Percentiles rank a stretch among this genome's conserved stretches.
Evolutionary conservation across 2,329 filamentous ascomycete species (phyloP).

Genomic region (Exophiala oligosperma): DNA sequence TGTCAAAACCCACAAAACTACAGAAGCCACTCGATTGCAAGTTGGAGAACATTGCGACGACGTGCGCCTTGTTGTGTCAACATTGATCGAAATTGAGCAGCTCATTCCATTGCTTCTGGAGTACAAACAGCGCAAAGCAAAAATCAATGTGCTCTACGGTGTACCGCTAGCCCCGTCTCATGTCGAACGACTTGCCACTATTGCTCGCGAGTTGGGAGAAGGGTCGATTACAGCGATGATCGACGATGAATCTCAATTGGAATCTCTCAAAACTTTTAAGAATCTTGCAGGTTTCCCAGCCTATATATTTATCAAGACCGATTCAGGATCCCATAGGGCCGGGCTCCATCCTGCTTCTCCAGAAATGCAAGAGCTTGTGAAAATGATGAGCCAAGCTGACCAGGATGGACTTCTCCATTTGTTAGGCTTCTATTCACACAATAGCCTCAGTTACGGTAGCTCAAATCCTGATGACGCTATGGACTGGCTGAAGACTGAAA

Average conservation of each 20-base stretch:
- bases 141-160: slow-evolving; percentile 70
- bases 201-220: slow-evolving; percentile 59
- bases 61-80: slow-evolving; percentile 69
- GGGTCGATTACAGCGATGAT: slow-evolving; percentile 64
- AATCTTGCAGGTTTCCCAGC: slow-evolving; percentile 48
- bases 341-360: slow-evolving; percentile 59
- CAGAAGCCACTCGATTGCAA: slow-evolving; percentile 66
- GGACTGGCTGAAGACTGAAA: slow-evolving; percentile 59
- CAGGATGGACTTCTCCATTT: slow-evolving; percentile 41
- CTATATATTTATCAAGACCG: slow-evolving; percentile 69
- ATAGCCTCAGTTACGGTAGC: slow-evolving; percentile 67
- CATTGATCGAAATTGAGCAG: slow-evolving; percentile 70
- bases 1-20: slow-evolving; percentile 81
- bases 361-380: slow-evolving; percentile 36
- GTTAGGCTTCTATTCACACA: slow-evolving; percentile 71
- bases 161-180: slow-evolving; percentile 66
- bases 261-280: slow-evolving; percentile 47
- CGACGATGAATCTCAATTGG: slow-evolving; percentile 65
- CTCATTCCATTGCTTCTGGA: slow-evolving; percentile 61
- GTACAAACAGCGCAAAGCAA: slow-evolving; percentile 54
- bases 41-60: slow-evolving; percentile 59
- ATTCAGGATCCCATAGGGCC: slow-evolving; percentile 71
- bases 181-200: slow-evolving; percentile 57
- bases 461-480: slow-evolving; percentile 60
- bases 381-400: slow-evolving; percentile 32